phyloP scores from a whole-genome alignment of 306 rosid genomes.

The Lagenaria siceraria region DNA sequence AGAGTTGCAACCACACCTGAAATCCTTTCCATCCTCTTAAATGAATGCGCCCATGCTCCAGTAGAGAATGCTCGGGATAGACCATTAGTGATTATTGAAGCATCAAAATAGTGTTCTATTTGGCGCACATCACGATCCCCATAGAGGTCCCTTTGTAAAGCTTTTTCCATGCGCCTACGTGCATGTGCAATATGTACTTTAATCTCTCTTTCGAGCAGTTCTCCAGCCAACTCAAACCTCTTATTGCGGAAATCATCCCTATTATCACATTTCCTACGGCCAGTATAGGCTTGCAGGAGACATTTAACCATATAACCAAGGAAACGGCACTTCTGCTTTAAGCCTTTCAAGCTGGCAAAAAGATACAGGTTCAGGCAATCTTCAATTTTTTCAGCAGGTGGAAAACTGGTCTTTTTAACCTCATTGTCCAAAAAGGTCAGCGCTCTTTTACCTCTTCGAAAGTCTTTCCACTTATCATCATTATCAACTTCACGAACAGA shows the following conservation, averaged over 20 bases:
- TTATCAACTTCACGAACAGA: constrained; percentile 65
- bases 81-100: constrained; percentile 87
- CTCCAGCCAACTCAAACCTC: constrained; percentile 83
- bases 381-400: constrained; percentile 57
- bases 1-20: constrained; percentile 82
- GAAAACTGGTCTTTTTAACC: constrained; percentile 47
- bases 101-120: constrained; percentile 76
- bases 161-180: constrained; percentile 68
- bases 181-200: constrained; percentile 75
- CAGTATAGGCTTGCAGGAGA: constrained; percentile 58
- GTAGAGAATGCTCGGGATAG: constrained; percentile 93
- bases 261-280: constrained; percentile 65
- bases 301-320: constrained; percentile 92
- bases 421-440: constrained; percentile 22
- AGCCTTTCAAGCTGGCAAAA: constrained; percentile 52
- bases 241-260: constrained; percentile 85
- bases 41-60: constrained; percentile 96
- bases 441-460: constrained; percentile 41
- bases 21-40: constrained; percentile 73
- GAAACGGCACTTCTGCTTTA: constrained; percentile 59
- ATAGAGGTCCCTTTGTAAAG: constrained; percentile 79
- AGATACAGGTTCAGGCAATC: constrained; percentile 47
- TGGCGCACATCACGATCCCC: constrained; percentile 57
- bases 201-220: constrained; percentile 80
- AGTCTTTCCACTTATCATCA: constrained; percentile 34